Evolutionary conservation across 139 green algal species (phyloP).

Genomic region (Chlorella vulgaris): DNA sequence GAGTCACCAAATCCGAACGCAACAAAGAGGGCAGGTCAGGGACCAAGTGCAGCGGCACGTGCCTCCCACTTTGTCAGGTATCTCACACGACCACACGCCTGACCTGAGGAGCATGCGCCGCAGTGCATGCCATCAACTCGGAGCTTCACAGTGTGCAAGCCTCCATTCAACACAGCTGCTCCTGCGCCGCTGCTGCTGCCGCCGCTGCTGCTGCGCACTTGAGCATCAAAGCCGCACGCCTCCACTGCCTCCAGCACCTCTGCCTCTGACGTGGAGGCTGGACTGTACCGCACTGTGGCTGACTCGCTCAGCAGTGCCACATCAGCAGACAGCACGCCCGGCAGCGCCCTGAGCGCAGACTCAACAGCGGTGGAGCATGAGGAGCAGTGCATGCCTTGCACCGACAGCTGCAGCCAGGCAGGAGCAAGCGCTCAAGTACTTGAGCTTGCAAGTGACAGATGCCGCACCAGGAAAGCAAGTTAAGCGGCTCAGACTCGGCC

Average conservation of each 20-base stretch:
- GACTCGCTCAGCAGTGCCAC: conserved; percentile 78
- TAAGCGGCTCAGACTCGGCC: too few relatives aligned
- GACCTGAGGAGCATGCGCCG: conserved; percentile 57
- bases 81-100: neutral
- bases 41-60: neutral
- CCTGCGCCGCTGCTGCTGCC: neutral
- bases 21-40: neutral
- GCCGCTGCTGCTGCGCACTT: conserved; percentile 37
- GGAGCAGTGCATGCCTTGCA: conserved; percentile 90
- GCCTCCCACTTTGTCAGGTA: too few relatives aligned
- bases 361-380: conserved; percentile 83
- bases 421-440: neutral
- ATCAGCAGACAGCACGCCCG: conserved; percentile 64
- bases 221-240: conserved; percentile 80
- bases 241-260: conserved; percentile 69
- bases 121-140: conserved; percentile 81
- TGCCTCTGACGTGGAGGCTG: neutral
- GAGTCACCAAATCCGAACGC: too few relatives aligned
- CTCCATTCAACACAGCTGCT: conserved; percentile 39
- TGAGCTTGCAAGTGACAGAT: too few relatives aligned
- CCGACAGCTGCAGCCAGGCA: conserved; percentile 63
- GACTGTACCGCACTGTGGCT: conserved; percentile 60
- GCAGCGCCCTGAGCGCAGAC: conserved; percentile 72
- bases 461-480: too few relatives aligned
- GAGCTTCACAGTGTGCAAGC: conserved; percentile 41